These are phyloP conservation scores for Metschnikowia borealis DNA, from an alignment of 805 yeast species.

Conservation along the genomic window DNA sequence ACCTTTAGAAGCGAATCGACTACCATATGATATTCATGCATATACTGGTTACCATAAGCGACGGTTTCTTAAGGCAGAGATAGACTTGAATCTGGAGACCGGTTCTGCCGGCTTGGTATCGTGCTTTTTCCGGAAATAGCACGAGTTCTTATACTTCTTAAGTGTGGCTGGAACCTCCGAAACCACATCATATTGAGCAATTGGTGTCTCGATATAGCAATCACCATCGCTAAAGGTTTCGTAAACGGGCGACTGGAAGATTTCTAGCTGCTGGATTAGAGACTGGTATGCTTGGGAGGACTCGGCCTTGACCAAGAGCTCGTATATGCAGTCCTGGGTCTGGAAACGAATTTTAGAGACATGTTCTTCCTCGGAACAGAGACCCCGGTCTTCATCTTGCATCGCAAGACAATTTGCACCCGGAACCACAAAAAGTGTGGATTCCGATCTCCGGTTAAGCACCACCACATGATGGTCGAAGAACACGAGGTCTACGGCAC, in stretches of 20 bases:
- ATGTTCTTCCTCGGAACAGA: constrained; percentile 1
- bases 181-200: constrained; percentile 9
- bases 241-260: not conserved
- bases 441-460: not conserved
- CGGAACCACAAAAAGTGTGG: constrained; percentile 7
- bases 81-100: not conserved
- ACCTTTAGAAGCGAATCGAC: no score
- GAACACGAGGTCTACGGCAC: constrained; percentile 5
- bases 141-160: not conserved
- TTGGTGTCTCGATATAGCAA: constrained; percentile 5
- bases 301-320: constrained; percentile 7
- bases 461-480: constrained; percentile 8
- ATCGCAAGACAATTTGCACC: constrained; percentile 4
- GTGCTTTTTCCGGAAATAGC: constrained; percentile 9
- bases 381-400: constrained; percentile 5
- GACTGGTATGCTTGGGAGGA: not conserved
- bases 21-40: no score
- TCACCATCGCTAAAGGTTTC: constrained; percentile 5
- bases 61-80: not conserved
- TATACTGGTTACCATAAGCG: not conserved
- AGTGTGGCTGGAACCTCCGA: not conserved
- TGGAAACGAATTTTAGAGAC: constrained; percentile 8
- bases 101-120: not conserved
- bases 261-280: not conserved
- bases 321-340: constrained; percentile 7